Conservation (phyloP, 306 rosid genomes). For the Ormosia semicastrata region DNA sequence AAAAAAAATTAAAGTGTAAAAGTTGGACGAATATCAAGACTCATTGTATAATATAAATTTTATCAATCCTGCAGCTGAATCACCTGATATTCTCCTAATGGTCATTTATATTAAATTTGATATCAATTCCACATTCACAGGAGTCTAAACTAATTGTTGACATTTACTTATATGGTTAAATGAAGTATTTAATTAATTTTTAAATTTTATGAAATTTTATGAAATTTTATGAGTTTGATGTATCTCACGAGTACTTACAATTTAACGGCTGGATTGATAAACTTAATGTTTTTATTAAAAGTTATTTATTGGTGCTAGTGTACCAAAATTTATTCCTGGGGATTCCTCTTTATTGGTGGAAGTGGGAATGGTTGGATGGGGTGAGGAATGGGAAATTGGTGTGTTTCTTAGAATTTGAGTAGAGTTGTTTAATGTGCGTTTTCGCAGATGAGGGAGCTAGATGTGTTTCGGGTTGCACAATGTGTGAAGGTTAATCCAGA, state of each 20-base stretch:
- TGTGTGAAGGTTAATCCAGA: slow-evolving; percentile 97
- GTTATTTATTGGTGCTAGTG: neutral
- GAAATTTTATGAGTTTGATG: neutral
- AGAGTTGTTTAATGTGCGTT: slow-evolving; percentile 18
- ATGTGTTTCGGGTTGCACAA: slow-evolving; percentile 51
- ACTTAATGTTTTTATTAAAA: neutral
- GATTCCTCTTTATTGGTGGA: neutral
- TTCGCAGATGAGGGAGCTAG: slow-evolving; percentile 65
- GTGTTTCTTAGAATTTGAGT: slow-evolving; percentile 4
- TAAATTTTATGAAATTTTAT: neutral
- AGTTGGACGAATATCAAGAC: too few relatives aligned
- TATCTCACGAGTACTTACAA: neutral
- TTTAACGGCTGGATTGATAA: neutral
- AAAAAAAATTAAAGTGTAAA: too few relatives aligned
- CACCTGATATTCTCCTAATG: too few relatives aligned
- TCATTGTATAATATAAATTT: too few relatives aligned
- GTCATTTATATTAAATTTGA: too few relatives aligned
- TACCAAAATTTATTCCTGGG: neutral
- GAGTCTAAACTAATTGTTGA: neutral
- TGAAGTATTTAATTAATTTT: neutral
- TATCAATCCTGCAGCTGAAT: too few relatives aligned
- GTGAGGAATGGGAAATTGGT: neutral
- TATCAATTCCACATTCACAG: too few relatives aligned
- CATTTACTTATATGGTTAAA: neutral
- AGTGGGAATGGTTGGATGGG: neutral